A percentile compares a stretch with the other conserved stretches of the same genome.
These are phyloP conservation scores for Brassica rapa DNA, from an alignment of 345 rosid species.

Conservation along the genomic window DNA sequence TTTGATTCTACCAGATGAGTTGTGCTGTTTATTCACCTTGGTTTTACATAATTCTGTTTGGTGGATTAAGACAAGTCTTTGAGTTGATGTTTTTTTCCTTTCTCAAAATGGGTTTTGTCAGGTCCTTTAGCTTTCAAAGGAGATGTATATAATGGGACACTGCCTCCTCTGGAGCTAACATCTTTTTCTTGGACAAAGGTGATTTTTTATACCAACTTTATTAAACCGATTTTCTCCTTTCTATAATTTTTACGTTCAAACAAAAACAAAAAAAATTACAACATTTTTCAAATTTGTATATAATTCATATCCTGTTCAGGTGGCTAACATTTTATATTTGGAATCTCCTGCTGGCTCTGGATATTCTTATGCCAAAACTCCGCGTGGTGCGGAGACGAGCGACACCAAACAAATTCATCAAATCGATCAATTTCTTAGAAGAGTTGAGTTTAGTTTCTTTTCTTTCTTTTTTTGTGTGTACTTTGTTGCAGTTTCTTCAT, in stretches of 20 bases:
- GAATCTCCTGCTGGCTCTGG: constrained; percentile 84
- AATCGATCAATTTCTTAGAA: constrained; percentile 52
- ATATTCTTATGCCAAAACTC: constrained; percentile 60
- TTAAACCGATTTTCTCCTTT: background rate
- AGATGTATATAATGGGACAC: constrained; percentile 62
- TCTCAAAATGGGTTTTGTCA: constrained; percentile 8
- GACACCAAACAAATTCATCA: constrained; percentile 56
- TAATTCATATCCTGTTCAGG: constrained; percentile 38
- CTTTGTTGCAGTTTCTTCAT: background rate
- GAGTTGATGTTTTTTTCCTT: background rate
- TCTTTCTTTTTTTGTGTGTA: background rate
- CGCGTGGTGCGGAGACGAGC: constrained; percentile 41
- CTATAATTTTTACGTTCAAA: background rate
- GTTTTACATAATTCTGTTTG: background rate
- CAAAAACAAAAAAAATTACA: too few relatives aligned
- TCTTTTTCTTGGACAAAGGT: constrained; percentile 76
- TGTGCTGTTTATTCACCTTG: background rate
- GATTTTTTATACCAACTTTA: background rate
- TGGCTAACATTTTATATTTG: constrained; percentile 64
- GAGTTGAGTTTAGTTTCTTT: constrained; percentile 36
- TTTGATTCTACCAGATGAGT: background rate
- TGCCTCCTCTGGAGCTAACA: constrained; percentile 61
- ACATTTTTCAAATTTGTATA: too few relatives aligned
- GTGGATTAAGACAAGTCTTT: background rate
- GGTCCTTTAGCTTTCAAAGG: constrained; percentile 66